Percentiles rank a stretch among this genome's conserved stretches.
Evolutionary conservation across 306 rosid species (phyloP).

Genomic region (Elaeagnus macrophylla): DNA sequence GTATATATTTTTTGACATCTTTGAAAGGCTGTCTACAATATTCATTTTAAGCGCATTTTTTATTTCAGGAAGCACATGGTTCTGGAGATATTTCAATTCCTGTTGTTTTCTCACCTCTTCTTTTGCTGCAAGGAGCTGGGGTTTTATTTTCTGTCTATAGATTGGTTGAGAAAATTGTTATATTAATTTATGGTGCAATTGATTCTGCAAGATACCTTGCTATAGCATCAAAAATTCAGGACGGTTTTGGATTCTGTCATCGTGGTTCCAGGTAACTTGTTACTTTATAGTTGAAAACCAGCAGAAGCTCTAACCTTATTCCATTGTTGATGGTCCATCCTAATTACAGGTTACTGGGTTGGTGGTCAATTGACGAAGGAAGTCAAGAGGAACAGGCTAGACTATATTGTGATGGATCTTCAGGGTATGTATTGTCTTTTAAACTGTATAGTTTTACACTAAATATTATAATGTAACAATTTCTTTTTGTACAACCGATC

Average conservation of each 20-base stretch:
- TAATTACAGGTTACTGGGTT: constrained; percentile 63
- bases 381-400: constrained; percentile 88
- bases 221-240: constrained; percentile 47
- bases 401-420: constrained; percentile 45
- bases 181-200: constrained; percentile 35
- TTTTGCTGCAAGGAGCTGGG: constrained; percentile 80
- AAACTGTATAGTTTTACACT: constrained; percentile 3
- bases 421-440: constrained; percentile 46
- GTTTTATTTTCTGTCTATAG: constrained; percentile 67
- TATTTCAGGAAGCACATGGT: constrained; percentile 47
- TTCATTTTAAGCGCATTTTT: constrained; percentile 8
- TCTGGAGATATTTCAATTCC: constrained; percentile 40
- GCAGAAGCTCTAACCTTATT: background rate
- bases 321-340: constrained; percentile 18
- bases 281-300: constrained; percentile 7
- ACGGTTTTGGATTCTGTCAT: constrained; percentile 60
- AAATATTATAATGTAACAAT: background rate
- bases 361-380: constrained; percentile 93
- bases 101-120: constrained; percentile 55
- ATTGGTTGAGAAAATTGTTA: constrained; percentile 57
- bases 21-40: constrained; percentile 9
- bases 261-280: constrained; percentile 64
- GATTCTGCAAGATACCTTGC: constrained; percentile 46
- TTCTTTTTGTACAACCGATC: no score
- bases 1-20: constrained; percentile 1